phyloP scores from a whole-genome alignment of 331 rosid species.

The Pyrus hybrid region DNA sequence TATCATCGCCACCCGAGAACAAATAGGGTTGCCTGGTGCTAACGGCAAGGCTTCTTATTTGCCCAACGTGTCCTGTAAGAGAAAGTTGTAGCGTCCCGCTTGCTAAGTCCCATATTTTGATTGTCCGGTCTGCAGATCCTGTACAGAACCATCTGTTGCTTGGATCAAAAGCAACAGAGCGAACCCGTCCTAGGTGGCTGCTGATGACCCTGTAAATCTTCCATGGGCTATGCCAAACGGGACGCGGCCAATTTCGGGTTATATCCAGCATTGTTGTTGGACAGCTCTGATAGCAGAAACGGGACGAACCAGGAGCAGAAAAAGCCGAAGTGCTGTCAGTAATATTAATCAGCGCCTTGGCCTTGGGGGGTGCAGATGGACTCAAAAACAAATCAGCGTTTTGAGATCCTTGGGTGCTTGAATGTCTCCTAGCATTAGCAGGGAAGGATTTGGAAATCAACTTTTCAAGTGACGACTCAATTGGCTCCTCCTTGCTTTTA shows the following conservation, averaged over 20 bases:
- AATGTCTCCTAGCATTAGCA: too few species aligned
- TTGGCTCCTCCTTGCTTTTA: too few species aligned
- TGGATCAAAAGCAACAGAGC: slow-evolving; percentile 91
- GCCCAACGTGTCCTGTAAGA: slow-evolving; percentile 92
- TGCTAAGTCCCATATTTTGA: slow-evolving; percentile 98
- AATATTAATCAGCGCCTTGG: slow-evolving; percentile 36
- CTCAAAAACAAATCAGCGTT: slow-evolving; percentile 66
- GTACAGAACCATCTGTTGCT: slow-evolving; percentile 95
- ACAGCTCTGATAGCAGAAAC: slow-evolving; percentile 33
- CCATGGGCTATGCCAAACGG: slow-evolving; percentile 95
- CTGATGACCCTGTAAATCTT: slow-evolving; percentile 94
- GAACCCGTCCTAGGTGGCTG: slow-evolving; percentile 98
- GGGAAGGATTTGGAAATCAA: too few species aligned
- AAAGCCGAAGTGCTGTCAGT: slow-evolving; percentile 34
- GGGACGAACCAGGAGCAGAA: slow-evolving; percentile 65
- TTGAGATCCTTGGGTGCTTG: slow-evolving; percentile 29
- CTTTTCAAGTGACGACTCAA: too few species aligned
- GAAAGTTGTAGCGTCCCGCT: slow-evolving; percentile 82
- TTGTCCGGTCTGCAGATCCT: slow-evolving; percentile 96
- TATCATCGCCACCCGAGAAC: slow-evolving; percentile 98
- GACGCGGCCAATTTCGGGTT: slow-evolving; percentile 77
- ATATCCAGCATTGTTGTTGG: too few species aligned
- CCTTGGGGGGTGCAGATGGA: slow-evolving; percentile 49
- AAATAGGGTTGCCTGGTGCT: slow-evolving; percentile 84
- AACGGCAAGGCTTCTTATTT: slow-evolving; percentile 92